Conservation (phyloP, 2,329 filamentous ascomycete species). For the Penicillium sp. region DNA sequence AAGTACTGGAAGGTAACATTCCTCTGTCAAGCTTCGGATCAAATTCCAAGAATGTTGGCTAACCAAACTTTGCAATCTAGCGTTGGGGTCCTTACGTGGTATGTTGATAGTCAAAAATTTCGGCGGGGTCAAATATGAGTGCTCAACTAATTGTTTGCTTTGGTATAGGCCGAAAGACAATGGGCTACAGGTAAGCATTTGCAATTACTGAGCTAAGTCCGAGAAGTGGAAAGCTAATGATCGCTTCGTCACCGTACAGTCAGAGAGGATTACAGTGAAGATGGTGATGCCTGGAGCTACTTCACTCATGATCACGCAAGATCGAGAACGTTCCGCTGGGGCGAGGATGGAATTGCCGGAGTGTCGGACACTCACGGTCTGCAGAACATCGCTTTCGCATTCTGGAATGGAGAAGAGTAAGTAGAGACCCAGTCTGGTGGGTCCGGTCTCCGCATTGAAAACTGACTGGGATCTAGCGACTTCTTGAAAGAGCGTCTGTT, state of each 20-base stretch:
- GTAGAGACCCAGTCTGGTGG: slow-evolving; percentile 25
- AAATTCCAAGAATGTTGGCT: background rate
- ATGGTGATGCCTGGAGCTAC: slow-evolving; percentile 93
- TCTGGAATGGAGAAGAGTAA: slow-evolving; percentile 97
- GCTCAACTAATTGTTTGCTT: background rate
- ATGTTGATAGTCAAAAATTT: background rate
- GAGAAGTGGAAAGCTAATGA: slow-evolving; percentile 24
- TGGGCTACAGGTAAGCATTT: slow-evolving; percentile 73
- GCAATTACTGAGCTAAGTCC: background rate
- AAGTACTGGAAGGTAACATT: slow-evolving; percentile 88
- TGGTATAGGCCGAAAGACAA: slow-evolving; percentile 67
- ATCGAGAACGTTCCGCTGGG: slow-evolving; percentile 87
- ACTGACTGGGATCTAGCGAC: slow-evolving; percentile 53
- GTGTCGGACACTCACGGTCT: slow-evolving; percentile 89
- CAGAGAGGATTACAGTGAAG: slow-evolving; percentile 84
- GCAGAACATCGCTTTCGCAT: slow-evolving; percentile 91
- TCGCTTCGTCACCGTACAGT: slow-evolving; percentile 49
- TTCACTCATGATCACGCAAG: slow-evolving; percentile 91
- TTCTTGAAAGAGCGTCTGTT: slow-evolving; percentile 95
- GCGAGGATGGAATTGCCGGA: slow-evolving; percentile 93
- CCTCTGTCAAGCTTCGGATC: no score
- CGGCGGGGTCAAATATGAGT: background rate
- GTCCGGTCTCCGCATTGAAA: background rate
- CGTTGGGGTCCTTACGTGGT: slow-evolving; percentile 79
- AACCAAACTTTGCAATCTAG: background rate